Evolutionary conservation across 768 basidiomycete species (phyloP).

Genomic region (Gyrodon lividus): DNA sequence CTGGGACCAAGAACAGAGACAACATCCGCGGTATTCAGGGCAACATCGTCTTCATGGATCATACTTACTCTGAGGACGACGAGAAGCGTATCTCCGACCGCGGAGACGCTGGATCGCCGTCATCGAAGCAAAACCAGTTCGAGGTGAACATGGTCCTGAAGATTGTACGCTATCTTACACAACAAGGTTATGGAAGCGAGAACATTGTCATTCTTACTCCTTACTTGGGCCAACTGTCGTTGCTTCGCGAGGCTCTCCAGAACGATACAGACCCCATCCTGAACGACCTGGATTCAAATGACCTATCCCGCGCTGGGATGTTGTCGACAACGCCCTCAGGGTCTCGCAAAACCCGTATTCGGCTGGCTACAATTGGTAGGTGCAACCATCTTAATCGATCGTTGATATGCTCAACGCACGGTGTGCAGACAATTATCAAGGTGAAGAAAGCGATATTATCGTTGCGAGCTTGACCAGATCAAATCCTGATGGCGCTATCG

Average conservation of each 20-base stretch:
- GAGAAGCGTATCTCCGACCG: constrained; percentile 40
- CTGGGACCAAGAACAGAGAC: constrained; percentile 46
- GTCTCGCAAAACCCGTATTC: constrained; percentile 43
- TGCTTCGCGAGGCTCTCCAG: constrained; percentile 46
- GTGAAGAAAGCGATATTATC: constrained; percentile 72
- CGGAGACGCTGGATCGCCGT: constrained; percentile 43
- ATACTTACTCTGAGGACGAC: constrained; percentile 54
- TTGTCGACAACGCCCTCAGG: constrained; percentile 40
- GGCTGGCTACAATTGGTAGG: constrained; percentile 66
- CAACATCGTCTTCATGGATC: constrained; percentile 63
- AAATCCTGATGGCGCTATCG: constrained; percentile 54
- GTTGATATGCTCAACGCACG: neutral
- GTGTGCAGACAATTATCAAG: constrained; percentile 67
- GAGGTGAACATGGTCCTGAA: constrained; percentile 66
- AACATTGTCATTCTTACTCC: constrained; percentile 67
- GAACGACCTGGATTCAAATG: constrained; percentile 59
- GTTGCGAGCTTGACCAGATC: constrained; percentile 61
- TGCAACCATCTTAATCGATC: neutral
- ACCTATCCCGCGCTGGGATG: constrained; percentile 58
- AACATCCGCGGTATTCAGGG: constrained; percentile 53
- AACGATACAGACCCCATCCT: constrained; percentile 55
- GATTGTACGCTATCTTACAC: constrained; percentile 61
- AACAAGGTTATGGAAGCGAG: constrained; percentile 65
- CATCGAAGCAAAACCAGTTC: constrained; percentile 60
- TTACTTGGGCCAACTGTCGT: constrained; percentile 62